Base-by-base conservation (phyloP, 1,139 yeast species). In the Dujonia santamariae region DNA sequence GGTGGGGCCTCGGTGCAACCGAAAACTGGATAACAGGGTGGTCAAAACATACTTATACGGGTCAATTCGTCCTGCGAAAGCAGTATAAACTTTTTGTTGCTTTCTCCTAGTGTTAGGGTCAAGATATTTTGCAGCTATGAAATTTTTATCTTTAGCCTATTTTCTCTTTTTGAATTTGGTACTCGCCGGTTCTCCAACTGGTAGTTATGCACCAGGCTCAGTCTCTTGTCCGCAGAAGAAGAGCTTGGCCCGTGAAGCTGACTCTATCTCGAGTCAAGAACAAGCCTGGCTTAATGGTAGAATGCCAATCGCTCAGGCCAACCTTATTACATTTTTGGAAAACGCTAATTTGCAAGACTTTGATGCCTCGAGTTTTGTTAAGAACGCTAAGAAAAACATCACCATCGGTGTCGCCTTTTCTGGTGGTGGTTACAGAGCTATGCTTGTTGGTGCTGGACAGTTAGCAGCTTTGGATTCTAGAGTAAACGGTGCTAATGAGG, bases 161-260 rank as follows among this genome's bases (percentile, higher is more conserved):
- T n/a, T n/a, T n/a, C n/a, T n/a, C n/a, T n/a, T n/a, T n/a, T n/a
- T n/a, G n/a, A n/a, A n/a, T n/a, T n/a, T n/a, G n/a, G 34, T 20
- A 8, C 17, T 26, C 12, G 80, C 80, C 0, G 72, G 75, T 76
- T 75, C 83, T 2, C 85, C 85, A 1, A 66, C 80, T 0, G 73
- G 77, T 34, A 70, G 80, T 1, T 84, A 84, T 48, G 85, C 85
- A 1, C 95, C 95, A 3, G 81, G 75, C 1, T 56, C 59, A 19
- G 76, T 79, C 8, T 58, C 69, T 0, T 83, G 92, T 53, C 87
- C 87, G 0, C 39, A 57, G n/a, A 50, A 50, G 30, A 42, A 45
- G 19, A 42, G 44, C 7, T 36, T 57, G 2, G 36, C 55, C 3
- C 41, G 65, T 42, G 39, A 32, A 7, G 64, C 65, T 0, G 43